Base-by-base conservation (phyloP, 805 yeast species). In the Nakazawaea molendinolei region DNA sequence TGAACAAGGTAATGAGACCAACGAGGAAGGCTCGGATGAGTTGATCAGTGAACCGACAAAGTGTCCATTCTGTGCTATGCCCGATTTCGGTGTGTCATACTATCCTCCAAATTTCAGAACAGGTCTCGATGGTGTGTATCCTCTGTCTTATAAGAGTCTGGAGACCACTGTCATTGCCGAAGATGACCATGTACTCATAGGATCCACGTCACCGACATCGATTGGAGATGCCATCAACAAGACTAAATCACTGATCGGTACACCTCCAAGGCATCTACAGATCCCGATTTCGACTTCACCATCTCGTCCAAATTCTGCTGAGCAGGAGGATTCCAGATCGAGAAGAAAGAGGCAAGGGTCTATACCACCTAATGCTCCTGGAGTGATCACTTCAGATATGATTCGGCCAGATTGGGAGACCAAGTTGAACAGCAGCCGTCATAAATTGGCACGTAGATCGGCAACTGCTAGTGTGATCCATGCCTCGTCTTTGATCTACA, bases 401-500 rank as follows among this genome's bases (percentile, higher is more conserved):
- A 84, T 90, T 28, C 69, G 97, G 34, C 97, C 98, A 1, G 95
- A 86, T 51, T 90, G 98, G 98, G 87, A 85, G 49, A 59, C 67
- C 14, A 82, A 77, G 44, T 68, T 90, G 32, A 65, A 69, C 7
- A 67, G 74, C 34, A 95, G 95, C 4, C 71, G 89, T 34, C 70
- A 79, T 40, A 79, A 79, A 45, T 61, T 86, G 23, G 95, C 95
- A 0, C 71, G 95, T 40, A 71, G 86, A 49, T 79, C 96, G 0
- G 97, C 97, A 0, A 86, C 95, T 10, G 97, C 97, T 0, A 85
- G 86, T 23, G 95, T 95, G 1, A 74, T 90, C 26, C 97, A 90
- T 58, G 89, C 95, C 2, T 77, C 94, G 9, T 86, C 87, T 39
- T 69, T 86, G 48, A 53, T 86, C 22, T 64, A 80, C 12, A 64